A percentile compares a stretch with the other conserved stretches of the same genome.
Evolutionary conservation across 129 eudicot species (phyloP).

Genomic region (Flaveria sonorensis): DNA sequence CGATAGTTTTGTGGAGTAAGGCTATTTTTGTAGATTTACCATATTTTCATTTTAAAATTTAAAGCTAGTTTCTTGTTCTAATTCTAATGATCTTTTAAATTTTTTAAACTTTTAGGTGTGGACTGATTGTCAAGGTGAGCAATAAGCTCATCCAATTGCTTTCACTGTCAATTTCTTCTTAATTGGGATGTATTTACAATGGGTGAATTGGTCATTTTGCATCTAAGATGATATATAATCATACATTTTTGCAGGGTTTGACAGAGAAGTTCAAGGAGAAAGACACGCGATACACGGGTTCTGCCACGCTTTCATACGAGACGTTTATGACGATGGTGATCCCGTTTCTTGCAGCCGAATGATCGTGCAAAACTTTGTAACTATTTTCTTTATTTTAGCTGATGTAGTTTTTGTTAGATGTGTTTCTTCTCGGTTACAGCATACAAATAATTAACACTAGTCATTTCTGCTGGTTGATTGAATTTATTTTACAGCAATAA

Average conservation of each 20-base stretch:
- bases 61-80: neutral
- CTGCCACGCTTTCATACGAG: conserved; percentile 74
- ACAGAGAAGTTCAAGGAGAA: conserved; percentile 93
- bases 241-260: conserved; percentile 58
- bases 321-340: conserved; percentile 80
- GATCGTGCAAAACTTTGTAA: neutral
- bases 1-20: conserved; percentile 90
- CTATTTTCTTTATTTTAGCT: conserved; percentile 14
- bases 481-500: neutral
- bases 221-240: neutral
- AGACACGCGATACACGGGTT: conserved; percentile 70
- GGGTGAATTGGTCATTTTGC: conserved; percentile 9
- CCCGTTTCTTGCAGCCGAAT: conserved; percentile 69
- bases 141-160: conserved; percentile 18
- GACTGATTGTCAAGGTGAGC: conserved; percentile 86
- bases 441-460: neutral
- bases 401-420: neutral
- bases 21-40: conserved; percentile 8
- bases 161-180: neutral
- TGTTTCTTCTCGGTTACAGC: neutral
- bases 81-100: neutral
- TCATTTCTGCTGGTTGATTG: neutral
- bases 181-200: conserved; percentile 7
- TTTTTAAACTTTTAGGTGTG: conserved; percentile 60
- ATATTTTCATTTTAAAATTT: conserved; percentile 1